Evolutionary conservation across 768 basidiomycete species (phyloP).

Genomic region (Phaeotremella fagi): DNA sequence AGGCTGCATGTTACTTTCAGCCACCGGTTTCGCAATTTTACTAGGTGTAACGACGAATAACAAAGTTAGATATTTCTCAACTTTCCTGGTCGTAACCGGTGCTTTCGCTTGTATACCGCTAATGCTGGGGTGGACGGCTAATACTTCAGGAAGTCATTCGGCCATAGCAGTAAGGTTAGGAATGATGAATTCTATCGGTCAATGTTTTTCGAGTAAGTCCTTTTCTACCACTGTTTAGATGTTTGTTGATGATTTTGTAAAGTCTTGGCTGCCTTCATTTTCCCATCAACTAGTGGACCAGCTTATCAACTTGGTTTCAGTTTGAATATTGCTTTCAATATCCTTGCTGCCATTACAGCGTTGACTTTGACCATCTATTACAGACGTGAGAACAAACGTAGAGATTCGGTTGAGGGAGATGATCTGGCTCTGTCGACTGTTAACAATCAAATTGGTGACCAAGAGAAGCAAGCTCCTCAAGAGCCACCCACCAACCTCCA

Average conservation of each 20-base stretch:
- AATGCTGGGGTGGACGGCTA: slow-evolving; percentile 64
- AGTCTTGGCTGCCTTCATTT: slow-evolving; percentile 58
- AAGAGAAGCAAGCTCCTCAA: neutral
- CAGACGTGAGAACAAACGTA: slow-evolving; percentile 1
- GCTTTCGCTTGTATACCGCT: slow-evolving; percentile 73
- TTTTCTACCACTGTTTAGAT: neutral
- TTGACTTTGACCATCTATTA: slow-evolving; percentile 1
- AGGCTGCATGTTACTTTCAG: slow-evolving; percentile 7
- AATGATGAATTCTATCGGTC: slow-evolving; percentile 74
- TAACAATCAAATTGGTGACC: neutral
- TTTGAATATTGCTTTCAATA: slow-evolving; percentile 2
- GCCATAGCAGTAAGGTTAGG: slow-evolving; percentile 72
- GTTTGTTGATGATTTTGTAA: slow-evolving; percentile 58
- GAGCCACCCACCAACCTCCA: too few species aligned
- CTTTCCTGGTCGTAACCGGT: slow-evolving; percentile 69
- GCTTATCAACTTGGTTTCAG: slow-evolving; percentile 49
- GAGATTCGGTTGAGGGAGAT: neutral
- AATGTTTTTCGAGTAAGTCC: slow-evolving; percentile 55
- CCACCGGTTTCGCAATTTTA: slow-evolving; percentile 51
- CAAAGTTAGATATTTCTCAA: slow-evolving; percentile 70
- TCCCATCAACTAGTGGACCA: slow-evolving; percentile 62
- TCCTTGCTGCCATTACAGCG: neutral
- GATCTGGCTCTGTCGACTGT: too few species aligned
- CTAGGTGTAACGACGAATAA: slow-evolving; percentile 56
- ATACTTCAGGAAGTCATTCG: slow-evolving; percentile 72